A percentile compares a stretch with the other conserved stretches of the same genome.
Conservation (phyloP, 495 filamentous ascomycete genomes). For the Podospora pseudoanserina region DNA sequence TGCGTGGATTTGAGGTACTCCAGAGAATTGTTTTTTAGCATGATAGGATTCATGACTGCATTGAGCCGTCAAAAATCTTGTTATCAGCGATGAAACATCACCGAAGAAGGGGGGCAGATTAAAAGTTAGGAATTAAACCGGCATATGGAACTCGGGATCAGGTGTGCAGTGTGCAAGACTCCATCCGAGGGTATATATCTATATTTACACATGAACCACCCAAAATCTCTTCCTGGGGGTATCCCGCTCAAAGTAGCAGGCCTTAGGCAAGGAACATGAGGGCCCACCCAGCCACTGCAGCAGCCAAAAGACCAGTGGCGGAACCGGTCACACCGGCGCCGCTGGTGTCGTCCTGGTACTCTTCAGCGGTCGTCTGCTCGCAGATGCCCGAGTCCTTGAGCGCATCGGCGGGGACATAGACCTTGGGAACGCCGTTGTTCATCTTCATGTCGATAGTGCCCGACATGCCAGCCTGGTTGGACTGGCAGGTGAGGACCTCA, state of each 20-base stretch:
- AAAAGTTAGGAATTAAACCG: neutral
- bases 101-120: neutral
- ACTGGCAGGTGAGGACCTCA: conserved; percentile 29
- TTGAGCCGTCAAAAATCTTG: too few species aligned
- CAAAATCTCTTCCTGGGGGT: neutral
- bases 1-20: too few species aligned
- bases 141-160: neutral
- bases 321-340: conserved; percentile 9
- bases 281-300: conserved; percentile 18
- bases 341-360: conserved; percentile 11
- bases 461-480: conserved; percentile 22
- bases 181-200: neutral
- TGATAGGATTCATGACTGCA: too few species aligned
- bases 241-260: neutral
- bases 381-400: conserved; percentile 28
- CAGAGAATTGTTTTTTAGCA: too few species aligned
- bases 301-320: conserved; percentile 16
- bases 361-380: conserved; percentile 18
- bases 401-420: conserved; percentile 16
- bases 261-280: conserved; percentile 21
- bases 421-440: conserved; percentile 28
- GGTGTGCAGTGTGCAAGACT: neutral
- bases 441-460: conserved; percentile 27
- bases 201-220: neutral
- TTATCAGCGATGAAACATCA: neutral